These are phyloP conservation scores for Casuarina cunninghamiana DNA, from an alignment of 306 rosid species.

Conservation along the genomic window DNA sequence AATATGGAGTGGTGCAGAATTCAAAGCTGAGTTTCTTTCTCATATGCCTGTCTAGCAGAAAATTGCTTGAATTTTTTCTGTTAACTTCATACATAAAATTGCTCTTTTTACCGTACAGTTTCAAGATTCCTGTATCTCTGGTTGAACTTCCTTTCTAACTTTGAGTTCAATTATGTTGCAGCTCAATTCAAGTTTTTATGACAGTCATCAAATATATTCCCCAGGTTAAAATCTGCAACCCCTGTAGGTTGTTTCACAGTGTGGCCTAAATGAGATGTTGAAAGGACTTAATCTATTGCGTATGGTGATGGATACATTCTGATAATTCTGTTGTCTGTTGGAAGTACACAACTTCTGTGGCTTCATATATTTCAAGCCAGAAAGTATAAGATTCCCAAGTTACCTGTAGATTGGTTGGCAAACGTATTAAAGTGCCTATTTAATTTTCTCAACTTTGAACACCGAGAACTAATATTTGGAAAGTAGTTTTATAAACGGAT, in stretches of 20 bases:
- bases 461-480: no score
- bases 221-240: constrained; percentile 51
- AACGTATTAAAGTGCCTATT: no score
- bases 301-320: neutral
- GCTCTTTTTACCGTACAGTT: neutral
- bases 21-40: neutral
- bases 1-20: neutral
- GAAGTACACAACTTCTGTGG: no score
- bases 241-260: neutral
- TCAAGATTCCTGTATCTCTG: neutral
- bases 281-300: neutral
- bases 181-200: constrained; percentile 69
- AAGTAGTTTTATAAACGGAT: no score
- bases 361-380: no score
- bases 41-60: neutral
- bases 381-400: no score
- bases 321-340: neutral
- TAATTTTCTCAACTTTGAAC: no score
- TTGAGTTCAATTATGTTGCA: constrained; percentile 35
- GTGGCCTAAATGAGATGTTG: neutral
- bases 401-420: no score
- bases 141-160: constrained; percentile 22
- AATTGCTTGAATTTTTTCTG: neutral
- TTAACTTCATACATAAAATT: neutral
- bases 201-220: constrained; percentile 70